Evolutionary conservation across 495 filamentous ascomycete species (phyloP), one percentile per base, ranked within the genome.

Genomic region (Bryoglossum gracile): DNA sequence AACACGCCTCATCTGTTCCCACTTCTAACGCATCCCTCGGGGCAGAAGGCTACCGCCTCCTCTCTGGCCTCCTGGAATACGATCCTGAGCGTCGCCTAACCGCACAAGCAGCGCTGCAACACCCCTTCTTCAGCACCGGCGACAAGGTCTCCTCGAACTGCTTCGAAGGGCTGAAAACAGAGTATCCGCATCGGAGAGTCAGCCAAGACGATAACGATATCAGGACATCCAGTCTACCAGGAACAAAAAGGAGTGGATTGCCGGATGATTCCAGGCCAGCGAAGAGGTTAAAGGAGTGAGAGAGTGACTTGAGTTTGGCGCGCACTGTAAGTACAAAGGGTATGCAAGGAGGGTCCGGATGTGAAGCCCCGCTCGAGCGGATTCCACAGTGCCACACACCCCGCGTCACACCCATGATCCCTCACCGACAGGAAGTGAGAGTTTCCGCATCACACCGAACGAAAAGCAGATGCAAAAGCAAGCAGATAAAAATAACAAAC

Each of bases 191-290:
- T 59, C 80, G 92, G 2, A 77, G 88, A 34, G 90, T 99, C 4
- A 94, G 82, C 43, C 83, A 91, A 58, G 92, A 97, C 56, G 89
- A 95, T 59, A 94, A 94, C 60, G 92, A 96, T 66, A 94, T 96
- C 44, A 74, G 86, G 3, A 86, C 83, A 0, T 78, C 80, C n/a
- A 90, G 87, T 63, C 63, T 95, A 26, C 87, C 92, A 5, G 92
- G 92, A 1, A 95, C 91, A 1, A 97, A 97, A 68, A 74, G 90
- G 38, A 89, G 85, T 51, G 92, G 87, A 2, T 56, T 95, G 46
- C 85, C 86, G 4, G 91, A 95, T 65, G 91, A 95, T 71, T 69
- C 81, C 36, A 70, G 78, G 22, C 75, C 79, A 2, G 72, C 72
- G 4, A 89, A 89, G 71, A 70, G 84, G 56, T 44, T 82, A 36